Evolutionary conservation across 116 monocot species (phyloP), one percentile per base, ranked within the genome.

Genomic region (Zostera marina): DNA sequence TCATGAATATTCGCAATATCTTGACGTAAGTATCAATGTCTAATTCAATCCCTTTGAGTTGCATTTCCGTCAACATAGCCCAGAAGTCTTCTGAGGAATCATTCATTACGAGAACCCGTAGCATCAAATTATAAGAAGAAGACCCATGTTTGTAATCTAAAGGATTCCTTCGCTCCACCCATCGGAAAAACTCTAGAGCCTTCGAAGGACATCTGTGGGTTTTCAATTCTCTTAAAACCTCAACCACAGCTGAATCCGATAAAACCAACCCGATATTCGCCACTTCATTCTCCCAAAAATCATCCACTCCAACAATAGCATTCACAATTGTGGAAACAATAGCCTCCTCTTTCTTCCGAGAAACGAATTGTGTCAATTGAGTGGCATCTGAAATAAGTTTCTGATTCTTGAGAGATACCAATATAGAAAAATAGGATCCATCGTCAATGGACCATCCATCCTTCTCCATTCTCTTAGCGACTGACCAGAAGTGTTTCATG

Each of bases 1-100:
- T 88, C 63, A 66, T 55, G 56, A 88, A 82, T 11, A 65, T 62
- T 47, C 94, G 67, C 19, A 68, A 58, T 0, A 85, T 38, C 80
- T 96, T 96, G 8, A 96, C 47, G 42, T 96, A 96, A 1, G 85
- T 96, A 47, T 96, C 94, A 16, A 96, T 76, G 61, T 96, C 89
- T 61, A 96, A 70, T 17, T 78, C 77, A 54, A 66, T 26, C 16
- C 80, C 82, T 51, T 68, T 52, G 2, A 25, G 47, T 66, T 72
- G 81, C 89, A 88, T 88, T 56, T 74, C 84, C 45, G 62, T 51
- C 6, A 78, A 61, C 56, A 96, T 46, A 21, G 16, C 58, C 88
- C 88, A 82, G 61, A 96, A 96, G 21, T 84, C 66, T 8, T 19
- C 62, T 12, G 85, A 55, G 0, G 76, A 79, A 3, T 74, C 85